These are phyloP conservation scores for Penicillium chermesinum DNA, from an alignment of 495 filamentous ascomycete species.

Conservation along the genomic window DNA sequence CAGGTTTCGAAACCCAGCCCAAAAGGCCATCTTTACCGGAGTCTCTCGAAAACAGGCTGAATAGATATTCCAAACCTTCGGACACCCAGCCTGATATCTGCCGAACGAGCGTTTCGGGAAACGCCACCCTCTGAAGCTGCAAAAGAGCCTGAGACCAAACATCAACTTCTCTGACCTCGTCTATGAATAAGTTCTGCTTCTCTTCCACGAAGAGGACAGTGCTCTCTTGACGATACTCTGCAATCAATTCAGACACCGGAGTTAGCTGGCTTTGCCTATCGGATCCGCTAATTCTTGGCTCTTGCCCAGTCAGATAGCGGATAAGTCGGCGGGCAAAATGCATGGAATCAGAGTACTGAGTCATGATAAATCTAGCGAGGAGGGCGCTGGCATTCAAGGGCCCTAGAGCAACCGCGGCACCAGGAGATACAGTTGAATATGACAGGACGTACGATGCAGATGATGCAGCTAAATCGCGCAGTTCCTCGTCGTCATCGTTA, in stretches of 20 bases:
- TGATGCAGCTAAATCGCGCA: slow-evolving; percentile 61
- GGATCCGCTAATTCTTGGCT: slow-evolving; percentile 22
- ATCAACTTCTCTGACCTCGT: slow-evolving; percentile 64
- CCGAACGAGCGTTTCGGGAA: slow-evolving; percentile 18
- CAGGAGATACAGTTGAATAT: slow-evolving; percentile 27
- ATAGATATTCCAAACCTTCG: slow-evolving; percentile 50
- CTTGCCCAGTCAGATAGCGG: slow-evolving; percentile 27
- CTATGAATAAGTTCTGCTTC: slow-evolving; percentile 86
- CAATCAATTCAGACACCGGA: slow-evolving; percentile 44
- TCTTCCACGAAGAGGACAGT: slow-evolving; percentile 78
- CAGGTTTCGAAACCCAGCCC: slow-evolving; percentile 68
- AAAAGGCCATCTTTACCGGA: slow-evolving; percentile 55
- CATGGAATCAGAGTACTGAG: slow-evolving; percentile 32
- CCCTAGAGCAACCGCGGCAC: slow-evolving; percentile 29
- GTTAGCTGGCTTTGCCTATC: slow-evolving; percentile 6
- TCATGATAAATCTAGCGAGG: slow-evolving; percentile 40
- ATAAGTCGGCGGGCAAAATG: slow-evolving; percentile 27
- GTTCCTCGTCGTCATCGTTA: slow-evolving; percentile 87
- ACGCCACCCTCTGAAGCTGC: slow-evolving; percentile 20
- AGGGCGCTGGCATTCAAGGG: slow-evolving; percentile 44
- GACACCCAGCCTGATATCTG: slow-evolving; percentile 49
- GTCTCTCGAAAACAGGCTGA: slow-evolving; percentile 18
- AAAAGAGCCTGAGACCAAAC: slow-evolving; percentile 55
- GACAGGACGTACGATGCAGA: slow-evolving; percentile 43
- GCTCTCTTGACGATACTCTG: slow-evolving; percentile 52